These are phyloP conservation scores for Mesembryanthemum crystallinum DNA, from an alignment of 148 eudicot species.

Conservation along the genomic window DNA sequence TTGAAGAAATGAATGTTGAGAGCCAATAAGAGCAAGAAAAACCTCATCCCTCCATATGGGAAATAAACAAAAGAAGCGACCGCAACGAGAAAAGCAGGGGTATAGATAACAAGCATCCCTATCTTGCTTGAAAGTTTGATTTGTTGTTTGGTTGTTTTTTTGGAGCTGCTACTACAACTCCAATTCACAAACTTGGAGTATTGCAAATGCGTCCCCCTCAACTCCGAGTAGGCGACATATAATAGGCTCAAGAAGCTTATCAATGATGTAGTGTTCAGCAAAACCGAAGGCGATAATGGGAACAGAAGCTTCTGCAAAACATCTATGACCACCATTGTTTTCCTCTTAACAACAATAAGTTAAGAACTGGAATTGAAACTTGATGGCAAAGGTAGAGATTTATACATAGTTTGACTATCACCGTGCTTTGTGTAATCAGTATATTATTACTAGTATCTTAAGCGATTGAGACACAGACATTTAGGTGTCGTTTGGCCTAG, in stretches of 20 bases:
- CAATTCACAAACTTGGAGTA: constrained; percentile 37
- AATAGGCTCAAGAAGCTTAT: constrained; percentile 19
- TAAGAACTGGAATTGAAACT: no score
- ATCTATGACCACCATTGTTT: constrained; percentile 4
- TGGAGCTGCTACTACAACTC: background rate
- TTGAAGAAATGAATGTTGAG: constrained; percentile 49
- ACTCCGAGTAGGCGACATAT: constrained; percentile 24
- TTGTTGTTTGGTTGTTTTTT: background rate
- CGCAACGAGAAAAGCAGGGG: constrained; percentile 42
- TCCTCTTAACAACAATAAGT: no score
- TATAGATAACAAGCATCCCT: constrained; percentile 40
- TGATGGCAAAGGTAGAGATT: no score
- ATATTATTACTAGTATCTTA: no score
- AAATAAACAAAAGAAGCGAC: constrained; percentile 26
- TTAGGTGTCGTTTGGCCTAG: no score
- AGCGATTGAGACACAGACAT: no score
- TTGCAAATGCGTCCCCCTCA: constrained; percentile 25
- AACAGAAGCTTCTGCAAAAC: constrained; percentile 25
- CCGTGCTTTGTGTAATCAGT: no score
- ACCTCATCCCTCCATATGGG: constrained; percentile 32
- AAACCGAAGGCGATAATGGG: constrained; percentile 32
- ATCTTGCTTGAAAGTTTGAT: constrained; percentile 26
- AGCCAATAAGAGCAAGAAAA: constrained; percentile 32
- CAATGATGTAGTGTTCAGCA: constrained; percentile 20
- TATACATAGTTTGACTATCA: no score